These are phyloP conservation scores for Penicillium ucsense DNA, from an alignment of 495 filamentous ascomycete genomes.

Conservation along the genomic window DNA sequence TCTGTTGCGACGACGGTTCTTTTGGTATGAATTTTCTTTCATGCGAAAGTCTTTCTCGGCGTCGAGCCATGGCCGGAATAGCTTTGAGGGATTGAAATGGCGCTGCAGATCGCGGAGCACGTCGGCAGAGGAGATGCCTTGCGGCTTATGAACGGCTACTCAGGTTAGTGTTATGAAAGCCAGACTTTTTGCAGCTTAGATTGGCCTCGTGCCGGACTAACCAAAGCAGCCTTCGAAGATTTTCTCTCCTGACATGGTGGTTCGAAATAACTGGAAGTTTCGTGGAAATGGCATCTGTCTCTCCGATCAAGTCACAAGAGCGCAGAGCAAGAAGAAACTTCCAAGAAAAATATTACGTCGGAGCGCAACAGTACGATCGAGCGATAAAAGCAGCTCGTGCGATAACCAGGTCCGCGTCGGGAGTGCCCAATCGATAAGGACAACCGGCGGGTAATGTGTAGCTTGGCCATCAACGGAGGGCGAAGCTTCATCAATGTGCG, in stretches of 20 bases:
- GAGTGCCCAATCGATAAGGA: too few relatives aligned
- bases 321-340: too few relatives aligned
- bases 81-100: slow-evolving; percentile 67
- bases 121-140: slow-evolving; percentile 73
- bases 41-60: slow-evolving; percentile 42
- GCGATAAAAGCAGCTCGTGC: too few relatives aligned
- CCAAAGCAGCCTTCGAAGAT: slow-evolving; percentile 70
- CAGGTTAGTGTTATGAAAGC: neutral
- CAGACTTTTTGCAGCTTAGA: neutral
- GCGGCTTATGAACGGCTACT: slow-evolving; percentile 85
- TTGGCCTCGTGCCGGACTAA: slow-evolving; percentile 20
- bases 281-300: slow-evolving; percentile 25
- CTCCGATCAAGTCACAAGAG: neutral
- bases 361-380: too few relatives aligned
- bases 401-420: too few relatives aligned
- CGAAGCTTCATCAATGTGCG: too few relatives aligned
- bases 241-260: slow-evolving; percentile 48
- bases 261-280: slow-evolving; percentile 25
- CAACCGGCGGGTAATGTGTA: too few relatives aligned
- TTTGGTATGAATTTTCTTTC: slow-evolving; percentile 44
- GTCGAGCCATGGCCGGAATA: slow-evolving; percentile 66
- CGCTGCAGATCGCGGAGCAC: slow-evolving; percentile 74
- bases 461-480: too few relatives aligned
- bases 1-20: slow-evolving; percentile 42
- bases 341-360: too few relatives aligned